Evolutionary conservation across 2,329 filamentous ascomycete genomes (phyloP).

Genomic region (Alternaria longipes): DNA sequence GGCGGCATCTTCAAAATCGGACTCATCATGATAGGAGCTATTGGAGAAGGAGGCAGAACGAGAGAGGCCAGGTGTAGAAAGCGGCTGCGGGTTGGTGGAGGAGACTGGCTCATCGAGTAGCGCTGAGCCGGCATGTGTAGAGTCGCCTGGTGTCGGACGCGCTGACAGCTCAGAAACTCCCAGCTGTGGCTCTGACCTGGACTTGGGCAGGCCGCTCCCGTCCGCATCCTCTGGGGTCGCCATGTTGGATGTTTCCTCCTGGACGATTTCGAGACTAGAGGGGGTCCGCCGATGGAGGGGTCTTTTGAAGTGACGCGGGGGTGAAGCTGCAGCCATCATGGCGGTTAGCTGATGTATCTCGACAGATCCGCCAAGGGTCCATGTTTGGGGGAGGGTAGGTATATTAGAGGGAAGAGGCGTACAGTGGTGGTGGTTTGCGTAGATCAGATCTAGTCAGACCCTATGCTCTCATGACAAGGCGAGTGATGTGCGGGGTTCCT

Average conservation of each 20-base stretch:
- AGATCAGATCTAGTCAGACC: conserved; percentile 23
- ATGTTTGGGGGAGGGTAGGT: conserved; percentile 13
- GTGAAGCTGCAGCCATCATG: conserved; percentile 43
- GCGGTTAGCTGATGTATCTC: conserved; percentile 36
- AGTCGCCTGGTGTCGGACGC: conserved; percentile 35
- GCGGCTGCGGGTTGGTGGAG: conserved; percentile 51
- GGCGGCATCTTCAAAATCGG: conserved; percentile 72
- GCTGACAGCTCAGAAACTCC: conserved; percentile 37
- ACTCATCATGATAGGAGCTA: conserved; percentile 85
- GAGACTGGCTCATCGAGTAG: conserved; percentile 58
- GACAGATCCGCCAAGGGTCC: conserved; percentile 2
- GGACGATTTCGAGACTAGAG: conserved; percentile 42
- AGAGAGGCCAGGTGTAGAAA: conserved; percentile 68
- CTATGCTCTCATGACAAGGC: conserved; percentile 42
- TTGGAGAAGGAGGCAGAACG: conserved; percentile 83
- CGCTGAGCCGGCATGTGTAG: conserved; percentile 37
- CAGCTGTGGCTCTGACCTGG: conserved; percentile 45
- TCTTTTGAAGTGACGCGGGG: conserved; percentile 33
- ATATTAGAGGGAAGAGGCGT: conserved; percentile 27
- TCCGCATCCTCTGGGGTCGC: conserved; percentile 30
- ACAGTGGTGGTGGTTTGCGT: conserved; percentile 26
- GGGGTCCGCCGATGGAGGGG: conserved; percentile 42
- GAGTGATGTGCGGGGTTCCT: conserved; percentile 22
- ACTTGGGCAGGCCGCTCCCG: conserved; percentile 25
- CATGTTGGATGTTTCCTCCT: conserved; percentile 43